Base-by-base conservation (phyloP, 768 basidiomycete species). In the Boletus rubescentipes region DNA sequence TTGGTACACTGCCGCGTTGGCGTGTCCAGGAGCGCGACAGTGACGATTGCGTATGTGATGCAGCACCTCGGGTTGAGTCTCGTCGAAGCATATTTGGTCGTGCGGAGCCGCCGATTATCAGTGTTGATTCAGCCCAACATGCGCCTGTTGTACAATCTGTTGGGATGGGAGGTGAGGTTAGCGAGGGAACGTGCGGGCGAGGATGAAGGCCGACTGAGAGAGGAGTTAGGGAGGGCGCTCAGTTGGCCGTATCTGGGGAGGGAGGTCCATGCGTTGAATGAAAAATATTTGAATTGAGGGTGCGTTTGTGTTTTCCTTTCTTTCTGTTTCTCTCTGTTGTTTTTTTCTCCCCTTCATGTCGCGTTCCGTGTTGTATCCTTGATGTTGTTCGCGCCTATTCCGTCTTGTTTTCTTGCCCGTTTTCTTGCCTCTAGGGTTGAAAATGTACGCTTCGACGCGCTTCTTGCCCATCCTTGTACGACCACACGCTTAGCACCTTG, bases 1-100 rank as follows among this genome's bases (percentile, higher is more conserved):
- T 78, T 98, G 47, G 93, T 98, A 9, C 96, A 98, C 71, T 98
- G 96, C 71, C 82, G 94, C n/a, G 96, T 98, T n/a, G 96, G 96
- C n/a, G 96, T 98, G 39, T 91, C 89, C 40, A 76, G 96, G 55
- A 92, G 89, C 65, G 95, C 96, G 29, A 96, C 93, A 31, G 93
- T 98, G 55, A 90, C 90, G 57, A 98, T 98, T 65, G 95, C 95
- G 16, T 98, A 98, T 72, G 89, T 97, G 66, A 98, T 98, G 95
- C 91, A 94, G 68, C 85, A 96, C 65, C 83, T 92, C 20, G 75
- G 79, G 21, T 75, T 95, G 42, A 86, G 90, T 35, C 84, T 98
- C 59, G 91, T 94, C 52, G 92, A 95, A 64, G 93, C 96, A 9
- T 98, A 98, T 73, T 79, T 97, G 60, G 83, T 97, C 58, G 93